Conservation (phyloP, 2,329 filamentous ascomycete genomes). For the Taxawa tesnikishii region DNA sequence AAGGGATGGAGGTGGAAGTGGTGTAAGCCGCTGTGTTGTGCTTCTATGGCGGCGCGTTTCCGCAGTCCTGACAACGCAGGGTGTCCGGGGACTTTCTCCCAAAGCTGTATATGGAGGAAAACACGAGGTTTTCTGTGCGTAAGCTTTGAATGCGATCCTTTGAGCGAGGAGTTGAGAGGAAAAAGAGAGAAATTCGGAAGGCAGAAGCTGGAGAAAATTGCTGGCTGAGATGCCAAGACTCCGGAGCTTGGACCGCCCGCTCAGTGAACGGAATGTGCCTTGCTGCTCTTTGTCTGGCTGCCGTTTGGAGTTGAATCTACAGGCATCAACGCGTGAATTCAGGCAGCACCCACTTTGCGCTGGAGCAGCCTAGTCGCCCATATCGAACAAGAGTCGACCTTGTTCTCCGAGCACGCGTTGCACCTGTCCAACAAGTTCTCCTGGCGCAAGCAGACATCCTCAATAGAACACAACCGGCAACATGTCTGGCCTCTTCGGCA, state of each 20-base stretch:
- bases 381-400: too few species aligned
- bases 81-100: conserved; percentile 99
- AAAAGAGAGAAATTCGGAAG: conserved; percentile 10
- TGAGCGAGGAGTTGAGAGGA: conserved; percentile 73
- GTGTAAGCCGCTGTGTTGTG: conserved; percentile 63
- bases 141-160: conserved; percentile 99
- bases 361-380: too few species aligned
- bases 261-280: too few species aligned
- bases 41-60: conserved; percentile 99
- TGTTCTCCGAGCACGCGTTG: too few species aligned
- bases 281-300: too few species aligned
- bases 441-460: too few species aligned
- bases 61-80: conserved; percentile 54
- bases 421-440: too few species aligned
- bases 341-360: too few species aligned
- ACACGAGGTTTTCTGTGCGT: conserved; percentile 61
- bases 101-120: conserved; percentile 53
- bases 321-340: too few species aligned
- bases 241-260: too few species aligned
- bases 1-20: conserved; percentile 40
- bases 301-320: too few species aligned
- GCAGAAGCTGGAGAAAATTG: conserved; percentile 1
- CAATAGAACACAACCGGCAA: conserved; percentile 13
- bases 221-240: too few species aligned
- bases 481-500: conserved; percentile 55